Percentiles rank a stretch among this genome's conserved stretches.
phyloP scores from a whole-genome alignment of 2,329 filamentous ascomycete genomes.

The Phoma herbarum region DNA sequence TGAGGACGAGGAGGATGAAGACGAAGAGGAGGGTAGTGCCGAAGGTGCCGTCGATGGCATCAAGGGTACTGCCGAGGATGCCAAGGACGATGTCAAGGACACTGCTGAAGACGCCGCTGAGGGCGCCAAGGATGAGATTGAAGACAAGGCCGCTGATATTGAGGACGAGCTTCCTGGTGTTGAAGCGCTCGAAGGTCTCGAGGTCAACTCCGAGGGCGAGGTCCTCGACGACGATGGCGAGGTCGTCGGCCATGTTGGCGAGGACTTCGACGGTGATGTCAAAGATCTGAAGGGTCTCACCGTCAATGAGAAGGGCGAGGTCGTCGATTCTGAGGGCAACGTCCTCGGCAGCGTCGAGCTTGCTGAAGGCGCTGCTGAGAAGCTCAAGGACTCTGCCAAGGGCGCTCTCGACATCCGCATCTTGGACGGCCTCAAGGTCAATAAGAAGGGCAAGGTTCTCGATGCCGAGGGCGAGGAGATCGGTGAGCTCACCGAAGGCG shows the following conservation, averaged over 20 bases:
- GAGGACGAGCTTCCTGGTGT: conserved; percentile 62
- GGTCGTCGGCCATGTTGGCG: conserved; percentile 58
- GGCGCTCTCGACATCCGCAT: conserved; percentile 57
- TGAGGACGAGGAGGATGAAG: conserved; percentile 44
- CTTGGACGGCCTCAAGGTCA: conserved; percentile 63
- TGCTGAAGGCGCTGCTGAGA: conserved; percentile 59
- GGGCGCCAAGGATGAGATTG: conserved; percentile 41
- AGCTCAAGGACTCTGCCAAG: conserved; percentile 54
- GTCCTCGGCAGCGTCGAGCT: conserved; percentile 61
- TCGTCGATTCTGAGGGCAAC: conserved; percentile 61
- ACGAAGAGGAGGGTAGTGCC: conserved; percentile 33
- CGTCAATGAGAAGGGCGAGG: conserved; percentile 61
- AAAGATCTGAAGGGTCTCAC: conserved; percentile 59
- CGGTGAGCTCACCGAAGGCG: conserved; percentile 59
- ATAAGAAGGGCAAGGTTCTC: conserved; percentile 65
- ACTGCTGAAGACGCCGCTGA: conserved; percentile 38
- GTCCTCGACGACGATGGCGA: conserved; percentile 60
- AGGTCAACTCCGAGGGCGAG: conserved; percentile 60
- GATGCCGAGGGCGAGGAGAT: conserved; percentile 62
- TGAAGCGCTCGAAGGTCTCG: conserved; percentile 61
- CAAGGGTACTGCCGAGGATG: conserved; percentile 27
- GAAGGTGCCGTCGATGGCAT: conserved; percentile 36
- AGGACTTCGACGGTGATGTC: conserved; percentile 54
- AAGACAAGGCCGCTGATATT: conserved; percentile 50
- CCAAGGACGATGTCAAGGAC: conserved; percentile 25